Evolutionary conservation across 495 filamentous ascomycete genomes (phyloP).

Genomic region (Aspergillus avenaceus): DNA sequence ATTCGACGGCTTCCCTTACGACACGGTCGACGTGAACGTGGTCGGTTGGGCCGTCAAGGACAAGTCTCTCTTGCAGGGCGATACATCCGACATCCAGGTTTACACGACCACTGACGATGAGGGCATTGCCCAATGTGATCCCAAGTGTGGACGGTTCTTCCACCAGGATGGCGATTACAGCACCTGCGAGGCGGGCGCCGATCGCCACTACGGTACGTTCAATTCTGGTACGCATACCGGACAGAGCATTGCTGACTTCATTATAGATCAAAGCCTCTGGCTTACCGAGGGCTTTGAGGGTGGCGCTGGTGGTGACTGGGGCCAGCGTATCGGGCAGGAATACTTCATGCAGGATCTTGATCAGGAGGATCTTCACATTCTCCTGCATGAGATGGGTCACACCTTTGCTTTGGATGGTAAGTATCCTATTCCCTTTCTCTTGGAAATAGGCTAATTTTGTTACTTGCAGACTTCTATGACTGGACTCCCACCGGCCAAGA

Average conservation of each 20-base stretch:
- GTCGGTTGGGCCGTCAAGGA: conserved; percentile 14
- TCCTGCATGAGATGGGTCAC: conserved; percentile 16
- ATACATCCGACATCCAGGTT: conserved; percentile 13
- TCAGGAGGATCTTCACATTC: conserved; percentile 11
- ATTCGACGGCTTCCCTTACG: conserved; percentile 15
- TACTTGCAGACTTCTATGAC: conserved; percentile 12
- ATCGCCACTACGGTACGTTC: conserved; percentile 16
- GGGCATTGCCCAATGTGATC: conserved; percentile 11
- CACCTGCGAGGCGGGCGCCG: conserved; percentile 6
- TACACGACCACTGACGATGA: conserved; percentile 16
- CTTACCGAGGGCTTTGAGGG: conserved; percentile 15
- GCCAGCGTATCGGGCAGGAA: conserved; percentile 13
- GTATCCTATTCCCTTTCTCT: neutral
- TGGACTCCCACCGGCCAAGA: conserved; percentile 13
- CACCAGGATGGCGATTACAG: conserved; percentile 16
- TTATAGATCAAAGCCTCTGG: conserved; percentile 14
- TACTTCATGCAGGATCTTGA: conserved; percentile 13
- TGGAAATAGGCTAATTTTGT: neutral
- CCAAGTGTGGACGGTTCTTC: conserved; percentile 14
- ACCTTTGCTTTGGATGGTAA: conserved; percentile 17
- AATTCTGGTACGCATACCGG: neutral
- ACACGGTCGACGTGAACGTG: conserved; percentile 12
- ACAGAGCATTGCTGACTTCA: neutral
- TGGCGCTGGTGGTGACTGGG: conserved; percentile 17
- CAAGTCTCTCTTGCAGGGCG: conserved; percentile 8